These are phyloP conservation scores for Glycine latifolia DNA, from an alignment of 306 rosid species.

Conservation along the genomic window DNA sequence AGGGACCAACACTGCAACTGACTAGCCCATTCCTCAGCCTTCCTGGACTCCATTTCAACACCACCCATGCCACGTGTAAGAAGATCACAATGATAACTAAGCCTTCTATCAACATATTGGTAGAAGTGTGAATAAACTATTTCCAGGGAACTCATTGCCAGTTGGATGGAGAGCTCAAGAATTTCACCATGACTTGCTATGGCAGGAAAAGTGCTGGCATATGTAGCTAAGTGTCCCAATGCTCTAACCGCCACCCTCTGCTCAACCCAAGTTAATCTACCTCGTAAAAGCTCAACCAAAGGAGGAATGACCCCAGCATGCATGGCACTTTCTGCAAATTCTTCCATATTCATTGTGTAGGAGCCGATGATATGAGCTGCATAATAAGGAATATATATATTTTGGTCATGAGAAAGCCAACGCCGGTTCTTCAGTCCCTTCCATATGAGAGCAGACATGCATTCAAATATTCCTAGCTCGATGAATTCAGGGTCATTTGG, in stretches of 20 bases:
- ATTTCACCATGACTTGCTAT: conserved; percentile 91
- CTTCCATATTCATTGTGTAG: conserved; percentile 99
- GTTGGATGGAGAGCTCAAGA: conserved; percentile 92
- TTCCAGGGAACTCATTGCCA: conserved; percentile 90
- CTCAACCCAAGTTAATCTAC: conserved; percentile 98
- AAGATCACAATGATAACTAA: conserved; percentile 94
- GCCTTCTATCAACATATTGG: conserved; percentile 88
- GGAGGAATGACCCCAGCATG: conserved; percentile 94
- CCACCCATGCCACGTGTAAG: conserved; percentile 99
- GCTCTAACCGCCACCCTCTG: conserved; percentile 99
- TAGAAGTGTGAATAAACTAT: conserved; percentile 97
- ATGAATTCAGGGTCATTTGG: conserved; percentile 98
- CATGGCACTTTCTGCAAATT: conserved; percentile 85
- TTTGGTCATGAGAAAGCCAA: conserved; percentile 98
- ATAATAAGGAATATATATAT: conserved; percentile 94
- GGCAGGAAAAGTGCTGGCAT: conserved; percentile 82
- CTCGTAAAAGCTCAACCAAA: conserved; percentile 90
- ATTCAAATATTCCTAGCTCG: conserved; percentile 91
- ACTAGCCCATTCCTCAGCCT: conserved; percentile 99
- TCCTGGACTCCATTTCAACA: conserved; percentile 98
- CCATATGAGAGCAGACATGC: conserved; percentile 95
- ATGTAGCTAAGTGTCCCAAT: conserved; percentile 95
- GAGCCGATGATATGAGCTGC: conserved; percentile 99
- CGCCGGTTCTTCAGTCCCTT: conserved; percentile 96
- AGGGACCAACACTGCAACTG: conserved; percentile 99